phyloP scores from a whole-genome alignment of 129 eudicot genomes.

The Sambucus nigra region DNA sequence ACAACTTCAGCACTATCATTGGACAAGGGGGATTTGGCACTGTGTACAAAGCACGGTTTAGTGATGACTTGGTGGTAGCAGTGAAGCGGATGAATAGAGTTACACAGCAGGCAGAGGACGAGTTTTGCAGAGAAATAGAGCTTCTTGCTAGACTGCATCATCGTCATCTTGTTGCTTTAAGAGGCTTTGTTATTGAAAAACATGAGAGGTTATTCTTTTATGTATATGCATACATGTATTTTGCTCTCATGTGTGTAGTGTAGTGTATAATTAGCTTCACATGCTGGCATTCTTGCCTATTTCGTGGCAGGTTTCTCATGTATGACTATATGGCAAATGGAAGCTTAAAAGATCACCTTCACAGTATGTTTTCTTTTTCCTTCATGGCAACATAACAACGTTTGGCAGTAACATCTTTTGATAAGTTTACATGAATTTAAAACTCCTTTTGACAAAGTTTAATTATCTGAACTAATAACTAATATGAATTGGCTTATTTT shows the following conservation, averaged over 20 bases:
- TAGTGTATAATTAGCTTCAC: no score
- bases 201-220: constrained; percentile 54
- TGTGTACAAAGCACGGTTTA: constrained; percentile 72
- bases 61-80: constrained; percentile 68
- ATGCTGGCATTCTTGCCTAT: constrained; percentile 11
- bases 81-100: constrained; percentile 82
- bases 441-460: no score
- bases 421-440: no score
- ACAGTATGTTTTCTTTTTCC: constrained; percentile 38
- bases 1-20: constrained; percentile 57
- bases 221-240: neutral
- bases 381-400: no score
- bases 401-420: no score
- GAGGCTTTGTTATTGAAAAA: constrained; percentile 80
- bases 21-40: constrained; percentile 96
- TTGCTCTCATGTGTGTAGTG: constrained; percentile 9
- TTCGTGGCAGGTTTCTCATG: constrained; percentile 66
- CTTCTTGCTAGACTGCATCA: constrained; percentile 98
- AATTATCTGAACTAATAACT: neutral
- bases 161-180: constrained; percentile 92
- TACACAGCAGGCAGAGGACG: constrained; percentile 86
- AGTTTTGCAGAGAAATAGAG: constrained; percentile 86
- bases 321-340: constrained; percentile 91
- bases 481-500: neutral
- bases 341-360: constrained; percentile 94